Evolutionary conservation across 2,329 filamentous ascomycete species (phyloP).

Genomic region (Talaromyces islandicus): DNA sequence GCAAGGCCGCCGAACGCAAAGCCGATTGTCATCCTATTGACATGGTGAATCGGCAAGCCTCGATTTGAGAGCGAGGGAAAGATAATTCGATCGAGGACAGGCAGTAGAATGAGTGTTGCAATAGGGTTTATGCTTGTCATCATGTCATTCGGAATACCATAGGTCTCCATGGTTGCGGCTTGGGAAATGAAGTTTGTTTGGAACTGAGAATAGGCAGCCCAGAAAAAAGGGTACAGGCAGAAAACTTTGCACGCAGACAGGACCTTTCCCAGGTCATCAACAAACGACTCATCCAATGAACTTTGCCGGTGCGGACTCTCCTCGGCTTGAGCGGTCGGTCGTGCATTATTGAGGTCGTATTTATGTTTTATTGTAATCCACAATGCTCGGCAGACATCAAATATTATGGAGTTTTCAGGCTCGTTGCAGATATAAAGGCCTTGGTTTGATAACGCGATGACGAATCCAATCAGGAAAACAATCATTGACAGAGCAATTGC

Average conservation of each 20-base stretch:
- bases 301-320: too few relatives aligned
- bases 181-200: slow-evolving; percentile 28
- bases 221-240: slow-evolving; percentile 26
- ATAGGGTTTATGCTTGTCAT: slow-evolving; percentile 52
- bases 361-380: slow-evolving; percentile 6
- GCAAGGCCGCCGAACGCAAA: slow-evolving; percentile 43
- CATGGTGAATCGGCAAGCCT: slow-evolving; percentile 46
- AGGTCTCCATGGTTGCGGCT: slow-evolving; percentile 47
- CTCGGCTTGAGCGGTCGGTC: slow-evolving; percentile 22
- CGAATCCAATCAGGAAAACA: not conserved
- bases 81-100: slow-evolving; percentile 48
- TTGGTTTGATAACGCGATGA: not conserved
- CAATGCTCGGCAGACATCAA: not conserved
- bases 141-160: slow-evolving; percentile 51
- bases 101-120: slow-evolving; percentile 49
- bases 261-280: slow-evolving; percentile 29
- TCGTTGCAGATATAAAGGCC: not conserved
- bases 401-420: not conserved
- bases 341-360: slow-evolving; percentile 26
- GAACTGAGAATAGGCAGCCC: not conserved
- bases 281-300: slow-evolving; percentile 47
- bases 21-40: slow-evolving; percentile 48
- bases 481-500: not conserved
- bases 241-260: slow-evolving; percentile 29
- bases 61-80: slow-evolving; percentile 45